These are phyloP conservation scores for Fusarium irregulare DNA, from an alignment of 2,329 filamentous ascomycete species.

Conservation along the genomic window DNA sequence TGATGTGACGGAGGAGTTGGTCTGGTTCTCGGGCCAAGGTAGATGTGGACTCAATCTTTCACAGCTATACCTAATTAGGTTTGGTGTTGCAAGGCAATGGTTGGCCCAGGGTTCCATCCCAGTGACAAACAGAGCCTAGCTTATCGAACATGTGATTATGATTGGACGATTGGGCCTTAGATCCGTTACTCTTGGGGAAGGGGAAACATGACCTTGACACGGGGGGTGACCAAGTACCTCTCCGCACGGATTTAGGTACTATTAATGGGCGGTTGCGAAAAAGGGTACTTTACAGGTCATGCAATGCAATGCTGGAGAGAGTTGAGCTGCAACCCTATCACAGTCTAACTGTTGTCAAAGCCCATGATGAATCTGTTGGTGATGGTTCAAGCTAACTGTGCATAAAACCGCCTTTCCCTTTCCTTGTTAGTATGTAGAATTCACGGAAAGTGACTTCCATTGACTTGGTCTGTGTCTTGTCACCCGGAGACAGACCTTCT, in stretches of 20 bases:
- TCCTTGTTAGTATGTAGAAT: background rate
- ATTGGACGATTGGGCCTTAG: constrained; percentile 15
- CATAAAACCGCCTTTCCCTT: background rate
- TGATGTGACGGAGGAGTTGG: constrained; percentile 42
- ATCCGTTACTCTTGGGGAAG: constrained; percentile 20
- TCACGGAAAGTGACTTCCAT: background rate
- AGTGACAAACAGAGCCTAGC: constrained; percentile 23
- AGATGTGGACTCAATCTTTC: constrained; percentile 24
- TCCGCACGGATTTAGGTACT: constrained; percentile 20
- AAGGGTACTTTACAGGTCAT: constrained; percentile 7
- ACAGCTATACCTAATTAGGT: background rate
- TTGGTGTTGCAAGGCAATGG: background rate
- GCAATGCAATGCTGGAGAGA: constrained; percentile 19
- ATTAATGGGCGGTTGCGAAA: background rate
- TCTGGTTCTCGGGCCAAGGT: constrained; percentile 28
- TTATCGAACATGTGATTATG: background rate
- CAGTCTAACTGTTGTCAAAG: background rate
- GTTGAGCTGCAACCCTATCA: constrained; percentile 16
- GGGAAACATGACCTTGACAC: constrained; percentile 37
- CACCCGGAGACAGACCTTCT: background rate
- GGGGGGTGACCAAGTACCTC: constrained; percentile 17
- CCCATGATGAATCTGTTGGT: background rate
- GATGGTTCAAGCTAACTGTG: background rate
- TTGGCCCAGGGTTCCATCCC: constrained; percentile 12
- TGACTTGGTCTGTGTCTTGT: constrained; percentile 6